Conservation (phyloP, 2,329 filamentous ascomycete genomes). For the Aspergillus pseudoterreus region DNA sequence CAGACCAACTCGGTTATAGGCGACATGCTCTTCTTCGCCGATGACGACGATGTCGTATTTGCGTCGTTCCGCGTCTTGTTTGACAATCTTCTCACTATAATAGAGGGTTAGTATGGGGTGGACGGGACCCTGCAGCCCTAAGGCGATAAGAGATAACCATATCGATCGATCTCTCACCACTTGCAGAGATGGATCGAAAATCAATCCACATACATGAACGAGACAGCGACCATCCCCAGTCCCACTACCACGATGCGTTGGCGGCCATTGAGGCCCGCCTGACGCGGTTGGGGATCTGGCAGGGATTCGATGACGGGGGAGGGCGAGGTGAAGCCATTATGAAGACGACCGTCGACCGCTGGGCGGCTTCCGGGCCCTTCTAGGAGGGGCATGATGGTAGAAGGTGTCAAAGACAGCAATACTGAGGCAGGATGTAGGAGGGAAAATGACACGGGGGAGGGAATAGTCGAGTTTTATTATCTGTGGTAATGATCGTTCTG, state of each 20-base stretch:
- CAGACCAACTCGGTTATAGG: slow-evolving; percentile 86
- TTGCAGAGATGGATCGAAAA: neutral
- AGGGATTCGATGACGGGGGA: slow-evolving; percentile 4
- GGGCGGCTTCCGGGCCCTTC: slow-evolving; percentile 24
- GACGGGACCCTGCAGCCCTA: neutral
- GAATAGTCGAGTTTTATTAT: no score
- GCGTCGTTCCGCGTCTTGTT: slow-evolving; percentile 69
- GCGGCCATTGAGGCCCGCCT: slow-evolving; percentile 15
- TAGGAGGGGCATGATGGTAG: slow-evolving; percentile 26
- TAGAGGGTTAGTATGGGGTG: neutral
- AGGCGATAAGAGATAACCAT: slow-evolving; percentile 3
- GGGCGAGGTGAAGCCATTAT: slow-evolving; percentile 7
- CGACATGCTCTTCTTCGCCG: slow-evolving; percentile 81
- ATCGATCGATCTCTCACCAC: neutral
- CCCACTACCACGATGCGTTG: slow-evolving; percentile 80
- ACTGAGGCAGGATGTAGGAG: neutral
- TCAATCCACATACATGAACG: slow-evolving; percentile 69
- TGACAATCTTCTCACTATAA: slow-evolving; percentile 77
- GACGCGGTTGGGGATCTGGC: slow-evolving; percentile 1
- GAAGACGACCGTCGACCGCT: slow-evolving; percentile 18
- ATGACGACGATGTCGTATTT: slow-evolving; percentile 82
- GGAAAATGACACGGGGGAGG: neutral
- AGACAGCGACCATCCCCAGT: slow-evolving; percentile 86
- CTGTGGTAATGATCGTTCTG: no score
- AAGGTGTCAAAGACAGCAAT: neutral